phyloP scores from a whole-genome alignment of 306 rosid genomes.

The Senna tora region DNA sequence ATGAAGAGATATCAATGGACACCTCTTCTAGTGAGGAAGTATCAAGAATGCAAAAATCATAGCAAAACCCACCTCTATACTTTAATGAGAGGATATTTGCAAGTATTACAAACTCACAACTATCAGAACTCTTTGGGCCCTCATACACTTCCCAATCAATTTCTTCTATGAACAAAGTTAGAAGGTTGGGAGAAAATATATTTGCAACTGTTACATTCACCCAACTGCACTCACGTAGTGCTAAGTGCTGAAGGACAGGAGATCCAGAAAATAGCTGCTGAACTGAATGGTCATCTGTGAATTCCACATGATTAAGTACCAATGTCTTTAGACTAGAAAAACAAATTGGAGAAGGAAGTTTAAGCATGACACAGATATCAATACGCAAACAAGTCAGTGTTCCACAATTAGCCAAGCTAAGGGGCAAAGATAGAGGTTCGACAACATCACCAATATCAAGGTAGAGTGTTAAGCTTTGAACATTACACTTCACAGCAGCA shows the following conservation, averaged over 20 bases:
- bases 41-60: too few species aligned
- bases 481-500: constrained; percentile 11
- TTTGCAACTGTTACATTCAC: not conserved
- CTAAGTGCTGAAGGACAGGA: constrained; percentile 31
- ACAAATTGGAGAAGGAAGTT: constrained; percentile 25
- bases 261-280: constrained; percentile 32
- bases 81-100: too few species aligned
- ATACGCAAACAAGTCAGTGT: constrained; percentile 10
- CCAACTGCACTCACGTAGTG: constrained; percentile 27
- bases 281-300: not conserved
- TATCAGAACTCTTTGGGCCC: too few species aligned
- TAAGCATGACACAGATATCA: not conserved
- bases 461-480: not conserved
- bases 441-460: not conserved
- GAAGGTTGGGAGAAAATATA: too few species aligned
- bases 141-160: too few species aligned
- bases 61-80: too few species aligned
- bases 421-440: constrained; percentile 19
- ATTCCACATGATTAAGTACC: not conserved
- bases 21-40: too few species aligned
- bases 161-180: too few species aligned
- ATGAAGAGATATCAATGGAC: too few species aligned
- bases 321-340: constrained; percentile 28
- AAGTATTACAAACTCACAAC: too few species aligned
- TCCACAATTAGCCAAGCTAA: constrained; percentile 4